Conservation (phyloP, 75 land plant species). For the Cryptomeria japonica region DNA sequence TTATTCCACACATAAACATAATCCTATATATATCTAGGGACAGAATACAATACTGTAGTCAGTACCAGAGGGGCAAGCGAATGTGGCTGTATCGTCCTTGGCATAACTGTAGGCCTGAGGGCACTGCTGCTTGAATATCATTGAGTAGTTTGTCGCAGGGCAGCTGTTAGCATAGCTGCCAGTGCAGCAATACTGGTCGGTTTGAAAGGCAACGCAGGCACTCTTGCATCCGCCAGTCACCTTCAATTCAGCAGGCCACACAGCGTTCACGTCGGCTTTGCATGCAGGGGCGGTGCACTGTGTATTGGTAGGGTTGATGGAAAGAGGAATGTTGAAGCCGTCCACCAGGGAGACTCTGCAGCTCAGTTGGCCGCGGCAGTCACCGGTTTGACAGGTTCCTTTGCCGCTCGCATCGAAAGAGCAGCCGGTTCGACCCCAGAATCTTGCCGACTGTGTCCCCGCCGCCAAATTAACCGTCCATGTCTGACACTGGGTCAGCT, state of each 20-base stretch:
- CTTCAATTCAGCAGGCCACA: slow-evolving; percentile 15
- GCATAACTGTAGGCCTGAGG: slow-evolving; percentile 42
- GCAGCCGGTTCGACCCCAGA: no score
- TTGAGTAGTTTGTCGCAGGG: slow-evolving; percentile 16
- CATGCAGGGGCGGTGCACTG: slow-evolving; percentile 23
- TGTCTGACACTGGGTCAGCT: no score
- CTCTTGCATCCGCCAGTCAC: slow-evolving; percentile 34
- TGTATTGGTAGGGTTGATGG: slow-evolving; percentile 13
- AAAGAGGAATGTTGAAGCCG: slow-evolving; percentile 36
- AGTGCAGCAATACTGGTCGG: slow-evolving; percentile 46
- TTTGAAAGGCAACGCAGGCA: slow-evolving; percentile 39
- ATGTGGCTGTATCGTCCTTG: slow-evolving; percentile 21
- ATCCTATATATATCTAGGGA: no score
- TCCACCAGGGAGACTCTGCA: slow-evolving; percentile 20
- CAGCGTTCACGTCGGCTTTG: background rate
- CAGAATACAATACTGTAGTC: background rate
- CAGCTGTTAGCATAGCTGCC: slow-evolving; percentile 26
- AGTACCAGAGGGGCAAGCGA: background rate
- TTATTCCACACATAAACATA: no score
- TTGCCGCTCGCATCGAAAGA: no score
- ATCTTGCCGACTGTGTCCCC: no score
- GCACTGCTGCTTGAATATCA: slow-evolving; percentile 36
- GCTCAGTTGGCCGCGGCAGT: no score
- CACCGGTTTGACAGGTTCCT: no score
- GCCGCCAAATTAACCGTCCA: no score